Evolutionary conservation across 306 rosid genomes (phyloP).

Genomic region (Purshia tridentata): DNA sequence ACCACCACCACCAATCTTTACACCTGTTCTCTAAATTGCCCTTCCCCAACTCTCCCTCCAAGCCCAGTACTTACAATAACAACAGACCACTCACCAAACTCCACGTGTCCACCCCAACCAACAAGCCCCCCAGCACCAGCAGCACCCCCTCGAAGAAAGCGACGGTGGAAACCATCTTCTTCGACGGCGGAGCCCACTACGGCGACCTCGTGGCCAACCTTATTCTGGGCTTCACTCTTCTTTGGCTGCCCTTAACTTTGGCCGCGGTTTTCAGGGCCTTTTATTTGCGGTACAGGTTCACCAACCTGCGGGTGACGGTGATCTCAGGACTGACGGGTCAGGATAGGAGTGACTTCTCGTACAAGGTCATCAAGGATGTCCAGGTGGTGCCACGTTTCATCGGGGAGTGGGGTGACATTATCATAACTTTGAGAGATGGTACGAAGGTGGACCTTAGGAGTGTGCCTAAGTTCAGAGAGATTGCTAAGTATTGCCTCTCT

Average conservation of each 20-base stretch:
- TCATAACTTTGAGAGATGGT: slow-evolving; percentile 81
- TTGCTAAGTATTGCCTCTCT: slow-evolving; percentile 70
- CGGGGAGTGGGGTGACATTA: slow-evolving; percentile 93
- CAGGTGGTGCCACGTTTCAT: slow-evolving; percentile 89
- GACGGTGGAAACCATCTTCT: slow-evolving; percentile 59
- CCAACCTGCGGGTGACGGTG: slow-evolving; percentile 76
- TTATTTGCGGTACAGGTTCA: slow-evolving; percentile 80
- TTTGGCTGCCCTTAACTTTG: slow-evolving; percentile 82
- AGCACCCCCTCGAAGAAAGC: slow-evolving; percentile 29
- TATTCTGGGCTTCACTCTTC: slow-evolving; percentile 71
- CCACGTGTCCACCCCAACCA: slow-evolving; percentile 74
- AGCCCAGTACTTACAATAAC: slow-evolving; percentile 6
- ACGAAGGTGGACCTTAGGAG: slow-evolving; percentile 86
- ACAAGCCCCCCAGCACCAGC: slow-evolving; percentile 44
- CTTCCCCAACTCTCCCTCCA: slow-evolving; percentile 25
- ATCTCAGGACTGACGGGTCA: slow-evolving; percentile 83
- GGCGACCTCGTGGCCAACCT: slow-evolving; percentile 79
- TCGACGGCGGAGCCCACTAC: slow-evolving; percentile 97
- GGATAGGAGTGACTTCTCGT: slow-evolving; percentile 83
- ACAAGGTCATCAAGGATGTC: slow-evolving; percentile 72
- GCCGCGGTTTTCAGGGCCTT: slow-evolving; percentile 82
- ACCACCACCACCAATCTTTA: slow-evolving; percentile 28
- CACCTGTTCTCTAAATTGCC: slow-evolving; percentile 19
- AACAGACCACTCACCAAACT: slow-evolving; percentile 45
- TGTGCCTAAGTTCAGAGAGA: slow-evolving; percentile 80